phyloP scores from a whole-genome alignment of 2,329 filamentous ascomycete species.

The Pyrenophora tritici-repentis region DNA sequence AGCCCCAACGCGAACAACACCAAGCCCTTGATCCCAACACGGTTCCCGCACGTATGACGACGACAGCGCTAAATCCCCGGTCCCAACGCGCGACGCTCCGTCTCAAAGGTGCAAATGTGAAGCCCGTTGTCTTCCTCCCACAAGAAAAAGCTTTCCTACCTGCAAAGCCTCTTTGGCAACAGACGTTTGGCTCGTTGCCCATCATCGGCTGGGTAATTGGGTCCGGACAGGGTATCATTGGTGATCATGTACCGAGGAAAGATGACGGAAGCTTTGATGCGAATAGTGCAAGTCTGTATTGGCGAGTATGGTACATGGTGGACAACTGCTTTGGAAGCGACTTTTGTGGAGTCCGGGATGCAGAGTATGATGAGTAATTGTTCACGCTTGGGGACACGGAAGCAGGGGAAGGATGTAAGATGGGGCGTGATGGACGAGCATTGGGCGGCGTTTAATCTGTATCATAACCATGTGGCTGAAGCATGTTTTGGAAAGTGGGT shows the following conservation, averaged over 20 bases:
- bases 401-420: background rate
- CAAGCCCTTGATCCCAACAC: slow-evolving; percentile 40
- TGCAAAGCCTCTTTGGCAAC: slow-evolving; percentile 48
- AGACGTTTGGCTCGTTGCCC: slow-evolving; percentile 55
- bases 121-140: slow-evolving; percentile 48
- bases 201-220: slow-evolving; percentile 54
- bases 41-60: slow-evolving; percentile 19
- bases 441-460: slow-evolving; percentile 11
- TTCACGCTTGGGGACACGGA: background rate
- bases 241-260: slow-evolving; percentile 72
- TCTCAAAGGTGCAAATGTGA: slow-evolving; percentile 43
- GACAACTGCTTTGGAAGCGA: slow-evolving; percentile 64
- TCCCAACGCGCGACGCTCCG: slow-evolving; percentile 33
- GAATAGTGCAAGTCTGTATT: slow-evolving; percentile 64
- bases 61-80: slow-evolving; percentile 28
- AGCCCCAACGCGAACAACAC: slow-evolving; percentile 24
- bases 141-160: slow-evolving; percentile 56
- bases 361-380: slow-evolving; percentile 49
- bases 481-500: background rate
- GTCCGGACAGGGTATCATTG: slow-evolving; percentile 65
- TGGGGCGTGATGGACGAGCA: slow-evolving; percentile 2
- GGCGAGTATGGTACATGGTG: slow-evolving; percentile 63
- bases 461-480: slow-evolving; percentile 3
- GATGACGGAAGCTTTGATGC: slow-evolving; percentile 80
- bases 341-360: slow-evolving; percentile 63